Percentiles rank a stretch among this genome's conserved stretches.
These are phyloP conservation scores for Batkoa obscura DNA, from an alignment of 371 early-diverging fungal genomes.

Conservation along the genomic window DNA sequence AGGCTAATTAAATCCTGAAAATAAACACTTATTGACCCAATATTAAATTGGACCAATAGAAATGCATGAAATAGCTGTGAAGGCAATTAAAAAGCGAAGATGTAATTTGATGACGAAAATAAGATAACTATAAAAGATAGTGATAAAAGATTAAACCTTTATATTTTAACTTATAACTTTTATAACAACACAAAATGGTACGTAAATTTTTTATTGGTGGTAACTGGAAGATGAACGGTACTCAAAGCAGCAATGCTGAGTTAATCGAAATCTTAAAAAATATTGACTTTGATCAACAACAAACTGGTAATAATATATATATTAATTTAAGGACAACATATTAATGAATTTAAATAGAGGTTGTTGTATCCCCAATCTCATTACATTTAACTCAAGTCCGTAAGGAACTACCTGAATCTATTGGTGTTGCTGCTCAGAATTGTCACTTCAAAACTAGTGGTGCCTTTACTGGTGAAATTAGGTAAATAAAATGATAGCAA, in stretches of 20 bases:
- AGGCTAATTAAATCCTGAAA: too few species aligned
- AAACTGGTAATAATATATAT: slow-evolving; percentile 15
- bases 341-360: slow-evolving; percentile 35
- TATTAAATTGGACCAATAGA: too few species aligned
- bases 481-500: slow-evolving; percentile 20
- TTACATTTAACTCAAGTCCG: slow-evolving; percentile 76
- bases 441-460: slow-evolving; percentile 70
- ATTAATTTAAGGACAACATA: background rate
- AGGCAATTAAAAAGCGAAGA: too few species aligned
- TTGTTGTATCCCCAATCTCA: slow-evolving; percentile 94
- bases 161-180: too few species aligned
- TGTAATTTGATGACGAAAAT: too few species aligned
- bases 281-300: slow-evolving; percentile 18
- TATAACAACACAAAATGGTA: slow-evolving; percentile 6
- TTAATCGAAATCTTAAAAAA: slow-evolving; percentile 59
- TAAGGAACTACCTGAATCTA: slow-evolving; percentile 45
- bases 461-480: slow-evolving; percentile 97
- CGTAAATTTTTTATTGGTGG: slow-evolving; percentile 14
- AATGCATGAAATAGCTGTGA: too few species aligned
- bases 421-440: slow-evolving; percentile 95
- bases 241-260: slow-evolving; percentile 39
- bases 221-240: slow-evolving; percentile 98
- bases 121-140: too few species aligned
- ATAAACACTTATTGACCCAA: too few species aligned
- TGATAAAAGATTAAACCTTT: too few species aligned